Percentiles rank a stretch among this genome's conserved stretches.
phyloP scores from a whole-genome alignment of 2,329 filamentous ascomycete genomes.

The Colletotrichum costaricense region DNA sequence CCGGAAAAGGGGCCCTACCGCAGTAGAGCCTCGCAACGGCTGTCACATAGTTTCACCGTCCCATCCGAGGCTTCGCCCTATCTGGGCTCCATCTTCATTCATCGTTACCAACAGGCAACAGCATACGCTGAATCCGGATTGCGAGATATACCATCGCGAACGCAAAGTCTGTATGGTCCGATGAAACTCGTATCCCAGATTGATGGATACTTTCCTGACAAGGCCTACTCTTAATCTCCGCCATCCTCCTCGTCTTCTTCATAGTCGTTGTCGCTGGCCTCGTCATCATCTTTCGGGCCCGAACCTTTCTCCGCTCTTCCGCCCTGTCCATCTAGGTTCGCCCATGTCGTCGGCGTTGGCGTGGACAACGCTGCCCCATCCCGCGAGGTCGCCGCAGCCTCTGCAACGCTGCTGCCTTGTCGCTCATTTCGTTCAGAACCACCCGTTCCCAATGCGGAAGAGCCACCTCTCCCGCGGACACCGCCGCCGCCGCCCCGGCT shows the following conservation, averaged over 20 bases:
- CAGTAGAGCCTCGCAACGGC: not conserved
- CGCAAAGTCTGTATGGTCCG: not conserved
- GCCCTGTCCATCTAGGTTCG: constrained; percentile 41
- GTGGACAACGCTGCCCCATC: constrained; percentile 41
- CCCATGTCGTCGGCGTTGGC: constrained; percentile 49
- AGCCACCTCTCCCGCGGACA: constrained; percentile 3
- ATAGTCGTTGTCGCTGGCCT: constrained; percentile 38
- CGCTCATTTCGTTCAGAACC: not conserved
- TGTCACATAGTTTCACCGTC: constrained; percentile 3
- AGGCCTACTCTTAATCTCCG: not conserved
- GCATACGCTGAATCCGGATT: not conserved
- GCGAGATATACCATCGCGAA: not conserved
- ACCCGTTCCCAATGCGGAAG: not conserved
- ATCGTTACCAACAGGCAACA: not conserved
- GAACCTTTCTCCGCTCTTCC: constrained; percentile 32
- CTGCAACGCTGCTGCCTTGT: not conserved
- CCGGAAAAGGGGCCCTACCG: not conserved
- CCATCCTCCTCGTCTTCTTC: constrained; percentile 41
- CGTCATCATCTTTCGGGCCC: constrained; percentile 31
- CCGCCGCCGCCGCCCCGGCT: constrained; percentile 33
- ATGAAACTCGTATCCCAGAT: not conserved
- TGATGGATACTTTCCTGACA: not conserved
- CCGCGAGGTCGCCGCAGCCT: not conserved
- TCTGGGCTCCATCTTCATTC: not conserved
- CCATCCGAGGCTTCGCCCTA: constrained; percentile 1